These are phyloP conservation scores for Jamesozyma lodderae DNA, from an alignment of 805 yeast genomes.

Conservation along the genomic window DNA sequence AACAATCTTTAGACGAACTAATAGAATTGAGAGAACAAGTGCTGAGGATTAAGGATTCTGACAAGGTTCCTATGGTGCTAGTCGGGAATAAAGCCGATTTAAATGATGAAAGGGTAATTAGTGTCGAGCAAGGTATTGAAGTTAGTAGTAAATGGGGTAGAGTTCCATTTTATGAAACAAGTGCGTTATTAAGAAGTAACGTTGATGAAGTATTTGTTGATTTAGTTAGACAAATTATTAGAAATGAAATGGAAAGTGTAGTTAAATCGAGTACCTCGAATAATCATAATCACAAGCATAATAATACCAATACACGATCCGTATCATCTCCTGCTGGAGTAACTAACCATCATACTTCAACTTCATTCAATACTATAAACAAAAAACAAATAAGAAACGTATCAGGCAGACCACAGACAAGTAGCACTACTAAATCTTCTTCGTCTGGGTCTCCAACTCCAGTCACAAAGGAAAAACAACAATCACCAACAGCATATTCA, in stretches of 20 bases:
- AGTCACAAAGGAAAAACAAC: neutral
- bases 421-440: too few species aligned
- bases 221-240: slow-evolving; percentile 74
- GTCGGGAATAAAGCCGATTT: slow-evolving; percentile 90
- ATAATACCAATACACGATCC: neutral
- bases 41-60: slow-evolving; percentile 67
- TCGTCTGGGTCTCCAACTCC: too few species aligned
- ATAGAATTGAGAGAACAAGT: slow-evolving; percentile 77
- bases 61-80: slow-evolving; percentile 74
- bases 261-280: slow-evolving; percentile 7
- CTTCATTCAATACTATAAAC: neutral
- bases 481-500: neutral
- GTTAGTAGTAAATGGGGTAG: slow-evolving; percentile 81
- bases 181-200: slow-evolving; percentile 83
- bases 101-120: slow-evolving; percentile 60
- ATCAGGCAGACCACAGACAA: neutral
- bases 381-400: neutral
- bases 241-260: slow-evolving; percentile 27
- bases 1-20: slow-evolving; percentile 67
- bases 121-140: slow-evolving; percentile 73
- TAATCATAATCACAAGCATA: neutral
- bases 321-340: neutral
- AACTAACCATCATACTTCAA: too few species aligned
- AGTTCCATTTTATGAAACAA: slow-evolving; percentile 86
- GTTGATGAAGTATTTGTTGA: slow-evolving; percentile 87